Conservation (phyloP, 2,329 filamentous ascomycete species). For the Colletotrichum shisoi region DNA sequence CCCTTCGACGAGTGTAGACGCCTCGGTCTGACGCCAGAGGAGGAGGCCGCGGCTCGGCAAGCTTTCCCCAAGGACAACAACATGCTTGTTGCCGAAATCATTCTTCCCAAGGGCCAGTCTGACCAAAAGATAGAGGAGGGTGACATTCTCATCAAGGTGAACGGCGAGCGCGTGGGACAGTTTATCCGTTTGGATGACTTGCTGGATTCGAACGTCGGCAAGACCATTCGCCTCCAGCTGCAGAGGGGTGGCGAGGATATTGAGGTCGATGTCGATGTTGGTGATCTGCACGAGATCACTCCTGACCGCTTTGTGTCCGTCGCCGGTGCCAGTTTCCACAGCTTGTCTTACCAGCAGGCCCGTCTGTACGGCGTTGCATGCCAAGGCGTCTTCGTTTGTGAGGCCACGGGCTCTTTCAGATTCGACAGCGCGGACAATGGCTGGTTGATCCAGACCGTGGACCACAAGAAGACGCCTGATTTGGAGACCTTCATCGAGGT, state of each 20-base stretch:
- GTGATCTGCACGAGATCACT: slow-evolving; percentile 91
- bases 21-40: slow-evolving; percentile 81
- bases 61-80: slow-evolving; percentile 92
- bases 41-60: slow-evolving; percentile 84
- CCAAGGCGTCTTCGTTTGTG: slow-evolving; percentile 92
- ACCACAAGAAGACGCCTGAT: slow-evolving; percentile 89
- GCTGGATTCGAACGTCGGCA: slow-evolving; percentile 84
- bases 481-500: slow-evolving; percentile 89
- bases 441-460: slow-evolving; percentile 91
- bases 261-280: slow-evolving; percentile 83
- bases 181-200: slow-evolving; percentile 93
- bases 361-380: slow-evolving; percentile 91
- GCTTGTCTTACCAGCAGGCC: slow-evolving; percentile 97
- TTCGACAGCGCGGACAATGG: slow-evolving; percentile 90
- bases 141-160: slow-evolving; percentile 91
- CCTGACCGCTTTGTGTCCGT: slow-evolving; percentile 96
- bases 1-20: slow-evolving; percentile 96
- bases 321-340: slow-evolving; percentile 92
- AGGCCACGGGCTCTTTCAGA: slow-evolving; percentile 92
- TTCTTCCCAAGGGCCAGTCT: slow-evolving; percentile 88
- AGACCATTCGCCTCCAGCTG: slow-evolving; percentile 79
- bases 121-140: slow-evolving; percentile 90
- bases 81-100: slow-evolving; percentile 95
- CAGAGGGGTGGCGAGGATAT: slow-evolving; percentile 89
- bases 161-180: slow-evolving; percentile 89